Evolutionary conservation across 192 early-diverging fungal species (phyloP), one percentile per base, ranked within the genome.

Genomic region (Backusella circina): DNA sequence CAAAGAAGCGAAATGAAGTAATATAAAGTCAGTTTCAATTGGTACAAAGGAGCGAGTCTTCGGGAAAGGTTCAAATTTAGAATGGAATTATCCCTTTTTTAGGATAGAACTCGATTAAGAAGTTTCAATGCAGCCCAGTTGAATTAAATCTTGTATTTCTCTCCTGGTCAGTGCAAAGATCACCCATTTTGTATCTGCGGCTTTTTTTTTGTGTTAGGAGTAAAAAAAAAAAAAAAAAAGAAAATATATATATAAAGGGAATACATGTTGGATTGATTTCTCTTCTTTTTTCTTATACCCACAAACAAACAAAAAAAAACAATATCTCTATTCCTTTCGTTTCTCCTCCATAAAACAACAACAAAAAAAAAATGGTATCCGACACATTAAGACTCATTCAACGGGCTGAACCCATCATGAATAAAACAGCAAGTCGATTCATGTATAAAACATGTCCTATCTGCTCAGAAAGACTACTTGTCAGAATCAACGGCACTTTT

Each of bases 371-470:
- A 61, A 18, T 32, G 6, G 5, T 31, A 18, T 2, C 2, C 9
- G 8, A 33, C 5, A 36, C 30, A 3, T 10, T 33, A 66, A 66
- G 35, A 66, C 33, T 66, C 15, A 30, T 66, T 66, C 65, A 66
- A 2, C 32, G 35, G 8, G 8, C 32, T 5, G 31, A 33, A n/a
- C 31, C 33, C 3, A 33, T 66, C 33, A 35, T 33, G 3, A 35
- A 16, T n/a, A 30, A 32, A 35, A 30, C 10, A 64, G 0, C 61
- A 64, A 64, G 61, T 64, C 61, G 54, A 57, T 72, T 50, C n/a
- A 23, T 51, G 32, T 72, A 72, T 65, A 68, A 68, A 57, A 77
- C 70, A 36, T 77, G 75, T 41, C 75, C 75, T 28, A 77, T 77
- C 7, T 77, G 75, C 18, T 71, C 75, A 37, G 69, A 77, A 31